Conservation (phyloP, 2,329 filamentous ascomycete species). For the Trichoderma pleuroti region DNA sequence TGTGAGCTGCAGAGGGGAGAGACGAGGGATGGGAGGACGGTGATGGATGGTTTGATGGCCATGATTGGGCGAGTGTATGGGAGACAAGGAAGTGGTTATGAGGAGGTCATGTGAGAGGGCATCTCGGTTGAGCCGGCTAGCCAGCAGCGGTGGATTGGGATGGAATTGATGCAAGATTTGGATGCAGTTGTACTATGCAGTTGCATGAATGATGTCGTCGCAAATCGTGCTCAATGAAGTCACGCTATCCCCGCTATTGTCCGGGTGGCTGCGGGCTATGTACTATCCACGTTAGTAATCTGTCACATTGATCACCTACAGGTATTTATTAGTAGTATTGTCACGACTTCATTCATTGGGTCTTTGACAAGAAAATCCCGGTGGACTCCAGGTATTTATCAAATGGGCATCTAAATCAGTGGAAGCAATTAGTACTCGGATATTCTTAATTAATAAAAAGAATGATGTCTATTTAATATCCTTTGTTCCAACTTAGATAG, state of each 20-base stretch:
- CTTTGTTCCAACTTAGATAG: not conserved
- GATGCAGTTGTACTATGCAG: not conserved
- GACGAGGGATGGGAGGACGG: not conserved
- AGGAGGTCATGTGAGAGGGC: not conserved
- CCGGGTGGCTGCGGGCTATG: not conserved
- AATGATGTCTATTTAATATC: too few relatives aligned
- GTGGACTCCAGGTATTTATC: too few relatives aligned
- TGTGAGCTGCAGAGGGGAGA: not conserved
- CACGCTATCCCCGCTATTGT: constrained; percentile 12
- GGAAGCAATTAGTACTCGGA: too few relatives aligned
- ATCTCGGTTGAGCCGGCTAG: not conserved
- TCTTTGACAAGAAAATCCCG: too few relatives aligned
- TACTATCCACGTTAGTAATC: not conserved
- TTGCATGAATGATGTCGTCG: not conserved
- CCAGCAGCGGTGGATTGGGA: not conserved
- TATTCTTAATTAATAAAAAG: too few relatives aligned
- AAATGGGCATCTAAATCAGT: too few relatives aligned
- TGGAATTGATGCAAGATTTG: not conserved
- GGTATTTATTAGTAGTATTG: not conserved
- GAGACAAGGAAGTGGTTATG: not conserved
- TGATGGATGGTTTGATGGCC: constrained; percentile 8
- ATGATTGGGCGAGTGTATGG: not conserved
- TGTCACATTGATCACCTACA: not conserved
- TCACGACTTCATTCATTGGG: too few relatives aligned
- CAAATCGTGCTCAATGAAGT: not conserved